phyloP scores from a whole-genome alignment of 2,329 filamentous ascomycete genomes.

The Talaromyces islandicus region DNA sequence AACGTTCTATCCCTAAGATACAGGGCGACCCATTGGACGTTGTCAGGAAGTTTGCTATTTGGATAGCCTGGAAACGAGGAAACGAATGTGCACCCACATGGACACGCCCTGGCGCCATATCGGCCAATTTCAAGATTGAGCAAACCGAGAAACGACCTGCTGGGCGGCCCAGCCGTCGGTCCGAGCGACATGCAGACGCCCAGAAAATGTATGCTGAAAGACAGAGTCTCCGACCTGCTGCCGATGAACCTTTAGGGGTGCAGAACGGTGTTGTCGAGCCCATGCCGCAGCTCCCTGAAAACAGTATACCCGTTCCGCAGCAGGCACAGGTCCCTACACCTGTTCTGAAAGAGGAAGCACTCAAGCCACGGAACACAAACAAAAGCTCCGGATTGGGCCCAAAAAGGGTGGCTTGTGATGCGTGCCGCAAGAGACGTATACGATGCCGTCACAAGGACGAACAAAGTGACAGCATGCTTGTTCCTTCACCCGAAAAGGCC shows the following conservation, averaged over 20 bases:
- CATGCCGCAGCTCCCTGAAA: conserved; percentile 19
- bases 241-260: conserved; percentile 19
- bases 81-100: conserved; percentile 58
- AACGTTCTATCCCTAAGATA: conserved; percentile 57
- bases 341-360: conserved; percentile 21
- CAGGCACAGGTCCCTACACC: conserved; percentile 8
- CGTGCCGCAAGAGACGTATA: conserved; percentile 56
- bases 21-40: conserved; percentile 56
- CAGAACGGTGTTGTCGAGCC: conserved; percentile 11
- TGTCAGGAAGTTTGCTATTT: conserved; percentile 56
- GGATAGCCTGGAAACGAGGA: conserved; percentile 63
- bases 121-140: conserved; percentile 45
- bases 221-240: conserved; percentile 29
- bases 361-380: conserved; percentile 40
- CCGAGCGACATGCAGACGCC: conserved; percentile 47
- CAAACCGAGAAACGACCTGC: conserved; percentile 50
- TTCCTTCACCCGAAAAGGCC: conserved; percentile 19
- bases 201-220: conserved; percentile 36
- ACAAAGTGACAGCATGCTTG: conserved; percentile 20
- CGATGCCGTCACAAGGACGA: conserved; percentile 59
- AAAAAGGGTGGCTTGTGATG: conserved; percentile 56
- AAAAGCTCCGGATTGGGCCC: conserved; percentile 56
- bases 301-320: conserved; percentile 14
- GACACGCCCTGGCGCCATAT: conserved; percentile 53
- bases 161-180: conserved; percentile 49